Conservation (phyloP, 768 basidiomycete species). For the Botryobasidium botryosum region DNA sequence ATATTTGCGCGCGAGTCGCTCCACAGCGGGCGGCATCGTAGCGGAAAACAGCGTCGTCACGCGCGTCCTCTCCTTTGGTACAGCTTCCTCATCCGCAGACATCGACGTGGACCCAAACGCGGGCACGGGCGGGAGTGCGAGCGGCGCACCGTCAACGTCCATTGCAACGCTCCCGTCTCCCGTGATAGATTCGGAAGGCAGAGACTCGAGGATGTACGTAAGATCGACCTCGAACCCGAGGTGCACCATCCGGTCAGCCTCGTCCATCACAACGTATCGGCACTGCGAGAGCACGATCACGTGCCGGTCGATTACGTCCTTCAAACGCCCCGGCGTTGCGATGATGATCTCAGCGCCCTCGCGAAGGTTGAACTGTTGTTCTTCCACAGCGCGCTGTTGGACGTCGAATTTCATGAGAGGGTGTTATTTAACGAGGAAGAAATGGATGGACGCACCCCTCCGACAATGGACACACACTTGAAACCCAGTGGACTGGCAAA, state of each 20-base stretch:
- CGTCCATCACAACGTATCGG: slow-evolving; percentile 98
- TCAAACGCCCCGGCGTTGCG: slow-evolving; percentile 94
- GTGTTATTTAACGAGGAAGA: background rate
- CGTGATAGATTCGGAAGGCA: slow-evolving; percentile 75
- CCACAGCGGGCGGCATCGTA: slow-evolving; percentile 96
- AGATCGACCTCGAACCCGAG: slow-evolving; percentile 92
- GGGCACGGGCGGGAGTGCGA: too few species aligned
- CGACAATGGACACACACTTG: slow-evolving; percentile 93
- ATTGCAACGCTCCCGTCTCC: slow-evolving; percentile 63
- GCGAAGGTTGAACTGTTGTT: slow-evolving; percentile 95
- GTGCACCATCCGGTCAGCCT: slow-evolving; percentile 98
- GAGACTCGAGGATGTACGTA: slow-evolving; percentile 83
- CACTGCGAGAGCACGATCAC: slow-evolving; percentile 94
- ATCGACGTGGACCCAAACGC: slow-evolving; percentile 22
- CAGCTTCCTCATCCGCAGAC: slow-evolving; percentile 10
- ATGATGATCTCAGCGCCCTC: slow-evolving; percentile 98
- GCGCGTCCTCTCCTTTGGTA: slow-evolving; percentile 47
- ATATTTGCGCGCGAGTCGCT: slow-evolving; percentile 87
- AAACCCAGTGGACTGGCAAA: slow-evolving; percentile 84
- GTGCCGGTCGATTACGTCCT: slow-evolving; percentile 92
- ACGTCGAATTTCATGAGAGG: too few species aligned
- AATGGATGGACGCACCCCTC: slow-evolving; percentile 52
- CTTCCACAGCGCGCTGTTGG: slow-evolving; percentile 87
- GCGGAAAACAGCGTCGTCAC: slow-evolving; percentile 98
- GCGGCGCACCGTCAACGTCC: slow-evolving; percentile 61